These are phyloP conservation scores for Aspergillus amoenus DNA, from an alignment of 2,329 filamentous ascomycete genomes.

Conservation along the genomic window DNA sequence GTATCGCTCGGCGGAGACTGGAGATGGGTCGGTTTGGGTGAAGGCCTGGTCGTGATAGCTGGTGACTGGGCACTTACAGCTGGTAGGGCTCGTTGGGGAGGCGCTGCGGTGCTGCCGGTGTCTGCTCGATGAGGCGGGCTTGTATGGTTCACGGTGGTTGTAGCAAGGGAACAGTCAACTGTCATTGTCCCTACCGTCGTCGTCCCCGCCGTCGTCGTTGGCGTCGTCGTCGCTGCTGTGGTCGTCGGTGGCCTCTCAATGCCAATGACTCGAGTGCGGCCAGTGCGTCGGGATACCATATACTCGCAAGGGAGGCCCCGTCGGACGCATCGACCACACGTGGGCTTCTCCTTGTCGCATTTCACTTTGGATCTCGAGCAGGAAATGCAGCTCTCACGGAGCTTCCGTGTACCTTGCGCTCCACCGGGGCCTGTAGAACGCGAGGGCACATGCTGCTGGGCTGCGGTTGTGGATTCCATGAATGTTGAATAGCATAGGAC, in stretches of 20 bases:
- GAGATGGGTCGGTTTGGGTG: not conserved
- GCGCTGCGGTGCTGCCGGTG: not conserved
- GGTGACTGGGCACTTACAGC: not conserved
- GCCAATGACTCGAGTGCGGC: conserved; percentile 5
- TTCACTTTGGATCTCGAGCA: conserved; percentile 10
- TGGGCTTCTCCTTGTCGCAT: conserved; percentile 10
- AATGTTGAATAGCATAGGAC: not conserved
- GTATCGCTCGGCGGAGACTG: not conserved
- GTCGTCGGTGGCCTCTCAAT: not conserved
- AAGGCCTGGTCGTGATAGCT: not conserved
- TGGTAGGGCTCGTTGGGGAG: not conserved
- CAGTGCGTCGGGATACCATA: conserved; percentile 11
- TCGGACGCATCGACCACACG: conserved; percentile 8
- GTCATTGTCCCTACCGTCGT: not conserved
- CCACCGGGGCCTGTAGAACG: not conserved
- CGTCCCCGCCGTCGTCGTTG: not conserved
- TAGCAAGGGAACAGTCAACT: not conserved
- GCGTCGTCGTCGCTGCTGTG: not conserved
- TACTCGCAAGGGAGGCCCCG: conserved; percentile 9
- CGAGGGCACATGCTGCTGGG: not conserved
- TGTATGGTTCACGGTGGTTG: not conserved
- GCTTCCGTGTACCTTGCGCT: conserved; percentile 1
- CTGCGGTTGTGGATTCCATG: not conserved
- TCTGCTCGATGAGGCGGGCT: not conserved
- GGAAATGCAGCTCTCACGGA: conserved; percentile 10